Evolutionary conservation across 148 eudicot genomes (phyloP), one percentile per base, ranked within the genome.

Genomic region (Dysphania ambrosioides): DNA sequence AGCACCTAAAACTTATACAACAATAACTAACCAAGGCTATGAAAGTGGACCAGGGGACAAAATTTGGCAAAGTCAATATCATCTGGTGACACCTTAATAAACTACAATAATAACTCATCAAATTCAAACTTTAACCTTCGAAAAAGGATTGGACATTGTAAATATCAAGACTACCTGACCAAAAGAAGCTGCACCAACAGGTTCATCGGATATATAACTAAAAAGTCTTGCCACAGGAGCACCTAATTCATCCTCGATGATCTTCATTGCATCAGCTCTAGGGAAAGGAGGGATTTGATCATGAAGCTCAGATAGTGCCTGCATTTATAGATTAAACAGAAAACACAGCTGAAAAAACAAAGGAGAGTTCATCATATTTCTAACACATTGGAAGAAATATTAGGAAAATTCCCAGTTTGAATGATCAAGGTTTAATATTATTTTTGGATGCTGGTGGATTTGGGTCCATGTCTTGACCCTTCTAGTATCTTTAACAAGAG

Each of bases 151-250:
- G 27, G 66, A 80, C 35, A 31, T 27, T 23, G 60, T 15, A 72
- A 44, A 66, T 55, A 61, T 56, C 35, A 73, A 72, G 55, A 66
- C 36, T 80, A 95, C 99, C 99, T 92, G 99, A 58, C 99, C 99
- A 80, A 96, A 96, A 41, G 99, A 96, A 75, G 99, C 99, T 78
- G 99, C 99, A 77, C 97, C 99, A 27, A 91, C 88, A 71, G 99
- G 91, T 79, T 96, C 99, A 79, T 85, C 90, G 72, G 99, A 96
- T 79, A 96, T 81, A 78, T 85, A 82, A 70, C 89, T 87, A 71
- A 92, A 96, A 75, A 72, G 55, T 70, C 82, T 79, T 61, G 83
- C 84, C 72, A 82, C 78, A 42, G 93, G 90, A 75, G 81, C 78
- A 72, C 97, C 97, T 59, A 96, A 75, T 73, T 96, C 99, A 75